Conservation (phyloP, 352 stramenopile genomes). For the Paralagenidium karlingii region DNA sequence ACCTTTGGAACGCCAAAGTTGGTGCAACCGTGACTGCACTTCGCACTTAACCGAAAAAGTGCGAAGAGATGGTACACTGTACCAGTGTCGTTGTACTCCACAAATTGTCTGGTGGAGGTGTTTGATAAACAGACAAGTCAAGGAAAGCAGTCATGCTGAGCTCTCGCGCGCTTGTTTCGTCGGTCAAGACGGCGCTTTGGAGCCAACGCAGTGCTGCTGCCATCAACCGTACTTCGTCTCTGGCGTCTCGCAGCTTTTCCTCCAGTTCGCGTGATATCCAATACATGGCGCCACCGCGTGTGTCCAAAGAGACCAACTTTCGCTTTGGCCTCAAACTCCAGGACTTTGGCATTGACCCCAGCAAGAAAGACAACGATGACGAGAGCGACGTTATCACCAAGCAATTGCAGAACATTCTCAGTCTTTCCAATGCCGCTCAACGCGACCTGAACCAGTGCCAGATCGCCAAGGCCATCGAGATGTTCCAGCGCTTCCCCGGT, state of each 20-base stretch:
- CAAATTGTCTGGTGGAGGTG: too few relatives aligned
- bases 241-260: neutral
- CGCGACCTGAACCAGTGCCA: conserved; percentile 75
- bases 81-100: too few relatives aligned
- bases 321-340: conserved; percentile 53
- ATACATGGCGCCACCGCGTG: conserved; percentile 51
- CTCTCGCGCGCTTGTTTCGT: too few relatives aligned
- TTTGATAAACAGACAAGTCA: too few relatives aligned
- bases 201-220: too few relatives aligned
- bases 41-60: too few relatives aligned
- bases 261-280: conserved; percentile 16
- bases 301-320: conserved; percentile 36
- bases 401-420: conserved; percentile 61
- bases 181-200: too few relatives aligned
- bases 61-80: too few relatives aligned
- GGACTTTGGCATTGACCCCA: conserved; percentile 21
- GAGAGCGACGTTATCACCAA: conserved; percentile 14
- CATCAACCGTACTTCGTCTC: too few relatives aligned
- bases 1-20: too few relatives aligned
- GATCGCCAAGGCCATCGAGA: conserved; percentile 65
- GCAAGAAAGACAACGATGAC: conserved; percentile 12
- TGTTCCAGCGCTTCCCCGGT: conserved; percentile 76
- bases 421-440: conserved; percentile 67
- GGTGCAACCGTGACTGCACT: too few relatives aligned
- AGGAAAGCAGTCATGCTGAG: too few relatives aligned